These are phyloP conservation scores for Avena sativa DNA, from an alignment of 176 grass and related monocot genomes.

Conservation along the genomic window DNA sequence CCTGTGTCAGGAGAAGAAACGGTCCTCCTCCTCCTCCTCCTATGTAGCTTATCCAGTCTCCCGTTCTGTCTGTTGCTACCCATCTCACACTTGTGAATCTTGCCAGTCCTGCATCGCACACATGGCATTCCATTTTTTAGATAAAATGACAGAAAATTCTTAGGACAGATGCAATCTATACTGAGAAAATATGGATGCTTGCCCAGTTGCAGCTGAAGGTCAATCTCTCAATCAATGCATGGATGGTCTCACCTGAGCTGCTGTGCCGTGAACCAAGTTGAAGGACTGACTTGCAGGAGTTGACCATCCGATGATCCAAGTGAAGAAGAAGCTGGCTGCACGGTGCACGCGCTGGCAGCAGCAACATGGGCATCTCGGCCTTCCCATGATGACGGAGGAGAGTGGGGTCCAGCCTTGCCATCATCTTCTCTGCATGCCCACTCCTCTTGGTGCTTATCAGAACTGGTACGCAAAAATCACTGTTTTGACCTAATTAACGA, in stretches of 20 bases:
- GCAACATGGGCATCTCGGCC: background rate
- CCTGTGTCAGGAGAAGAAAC: background rate
- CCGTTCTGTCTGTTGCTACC: background rate
- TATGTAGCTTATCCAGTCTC: background rate
- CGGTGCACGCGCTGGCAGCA: background rate
- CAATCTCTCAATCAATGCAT: slow-evolving; percentile 11
- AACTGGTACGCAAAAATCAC: background rate
- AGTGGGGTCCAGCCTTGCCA: slow-evolving; percentile 50
- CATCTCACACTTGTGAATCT: background rate
- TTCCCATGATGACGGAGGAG: slow-evolving; percentile 14
- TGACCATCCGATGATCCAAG: slow-evolving; percentile 11
- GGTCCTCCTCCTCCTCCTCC: background rate
- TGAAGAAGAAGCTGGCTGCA: slow-evolving; percentile 21
- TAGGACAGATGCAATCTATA: too few relatives aligned
- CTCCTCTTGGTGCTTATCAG: background rate
- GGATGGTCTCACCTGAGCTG: background rate
- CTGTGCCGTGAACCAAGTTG: background rate
- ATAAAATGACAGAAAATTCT: background rate
- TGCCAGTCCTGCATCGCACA: background rate
- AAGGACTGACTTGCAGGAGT: slow-evolving; percentile 26
- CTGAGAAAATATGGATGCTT: background rate
- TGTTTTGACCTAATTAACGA: too few relatives aligned
- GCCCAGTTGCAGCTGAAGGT: background rate
- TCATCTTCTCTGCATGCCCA: slow-evolving; percentile 22
- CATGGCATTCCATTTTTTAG: background rate